Conservation (phyloP, 1,284 basidiomycete species). For the Rhodotorula sp. region DNA sequence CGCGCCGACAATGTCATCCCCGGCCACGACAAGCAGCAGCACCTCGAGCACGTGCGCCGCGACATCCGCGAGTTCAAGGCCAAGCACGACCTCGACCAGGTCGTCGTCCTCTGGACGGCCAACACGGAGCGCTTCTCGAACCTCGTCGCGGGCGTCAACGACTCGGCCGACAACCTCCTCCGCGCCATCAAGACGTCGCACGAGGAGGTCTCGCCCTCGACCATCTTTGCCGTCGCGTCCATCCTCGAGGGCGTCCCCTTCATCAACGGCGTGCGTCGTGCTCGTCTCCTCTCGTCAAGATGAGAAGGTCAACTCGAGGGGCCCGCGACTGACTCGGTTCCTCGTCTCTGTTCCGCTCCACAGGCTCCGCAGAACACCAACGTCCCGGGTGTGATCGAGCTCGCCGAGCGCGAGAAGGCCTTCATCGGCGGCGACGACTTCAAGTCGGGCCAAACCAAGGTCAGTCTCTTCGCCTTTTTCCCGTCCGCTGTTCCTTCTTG, state of each 20-base stretch:
- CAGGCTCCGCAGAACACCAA: conserved; percentile 96
- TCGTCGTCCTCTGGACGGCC: conserved; percentile 58
- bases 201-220: conserved; percentile 90
- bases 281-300: not conserved
- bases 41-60: conserved; percentile 86
- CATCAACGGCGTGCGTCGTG: conserved; percentile 48
- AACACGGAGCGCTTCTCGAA: conserved; percentile 98
- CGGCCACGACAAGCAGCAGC: conserved; percentile 81
- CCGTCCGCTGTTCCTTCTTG: too few species aligned
- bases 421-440: conserved; percentile 99
- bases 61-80: conserved; percentile 94
- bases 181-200: conserved; percentile 80
- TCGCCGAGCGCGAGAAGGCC: conserved; percentile 83
- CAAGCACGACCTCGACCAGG: conserved; percentile 76
- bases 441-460: conserved; percentile 64
- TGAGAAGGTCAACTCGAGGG: too few species aligned
- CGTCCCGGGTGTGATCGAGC: conserved; percentile 89
- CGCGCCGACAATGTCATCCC: conserved; percentile 91
- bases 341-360: not conserved
- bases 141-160: conserved; percentile 91
- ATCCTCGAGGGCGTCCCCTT: conserved; percentile 95
- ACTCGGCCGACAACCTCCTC: conserved; percentile 87
- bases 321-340: not conserved
- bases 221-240: conserved; percentile 90
- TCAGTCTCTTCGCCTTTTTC: too few species aligned